phyloP scores from a whole-genome alignment of 306 rosid genomes.

The Rosa multiflora region DNA sequence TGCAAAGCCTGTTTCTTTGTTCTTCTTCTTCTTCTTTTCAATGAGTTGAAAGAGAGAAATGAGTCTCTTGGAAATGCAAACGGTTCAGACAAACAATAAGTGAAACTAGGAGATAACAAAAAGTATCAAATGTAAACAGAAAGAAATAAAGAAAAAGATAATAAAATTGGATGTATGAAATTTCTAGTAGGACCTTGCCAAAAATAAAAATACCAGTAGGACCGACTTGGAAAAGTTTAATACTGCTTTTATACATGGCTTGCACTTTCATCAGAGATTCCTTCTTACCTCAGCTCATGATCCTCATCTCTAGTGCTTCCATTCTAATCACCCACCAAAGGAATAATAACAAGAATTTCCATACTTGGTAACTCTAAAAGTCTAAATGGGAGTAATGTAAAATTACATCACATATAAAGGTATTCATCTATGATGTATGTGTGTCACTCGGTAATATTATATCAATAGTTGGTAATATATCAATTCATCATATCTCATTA shows the following conservation, averaged over 20 bases:
- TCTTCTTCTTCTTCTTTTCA: background rate
- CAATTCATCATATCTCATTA: too few species aligned
- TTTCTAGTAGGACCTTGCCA: slow-evolving; percentile 32
- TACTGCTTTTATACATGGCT: slow-evolving; percentile 17
- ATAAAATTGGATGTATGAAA: background rate
- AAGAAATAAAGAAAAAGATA: slow-evolving; percentile 13
- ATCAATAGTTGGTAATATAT: background rate
- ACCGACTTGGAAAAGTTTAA: slow-evolving; percentile 15
- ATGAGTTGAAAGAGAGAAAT: slow-evolving; percentile 18
- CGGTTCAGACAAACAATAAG: slow-evolving; percentile 36
- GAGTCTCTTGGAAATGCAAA: slow-evolving; percentile 26
- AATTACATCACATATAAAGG: background rate
- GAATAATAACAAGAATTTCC: background rate
- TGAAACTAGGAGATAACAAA: slow-evolving; percentile 19
- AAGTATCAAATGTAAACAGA: background rate
- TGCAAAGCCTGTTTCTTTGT: slow-evolving; percentile 1
- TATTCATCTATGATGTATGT: too few species aligned
- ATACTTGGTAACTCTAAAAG: background rate
- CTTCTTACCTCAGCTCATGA: slow-evolving; percentile 10
- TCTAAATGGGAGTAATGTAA: background rate
- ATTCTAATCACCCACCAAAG: background rate
- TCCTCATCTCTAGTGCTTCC: background rate
- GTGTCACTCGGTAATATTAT: background rate
- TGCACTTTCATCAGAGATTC: slow-evolving; percentile 33
- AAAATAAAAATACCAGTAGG: slow-evolving; percentile 21